phyloP scores from a whole-genome alignment of 2,329 filamentous ascomycete genomes.

The Knufia fluminis region DNA sequence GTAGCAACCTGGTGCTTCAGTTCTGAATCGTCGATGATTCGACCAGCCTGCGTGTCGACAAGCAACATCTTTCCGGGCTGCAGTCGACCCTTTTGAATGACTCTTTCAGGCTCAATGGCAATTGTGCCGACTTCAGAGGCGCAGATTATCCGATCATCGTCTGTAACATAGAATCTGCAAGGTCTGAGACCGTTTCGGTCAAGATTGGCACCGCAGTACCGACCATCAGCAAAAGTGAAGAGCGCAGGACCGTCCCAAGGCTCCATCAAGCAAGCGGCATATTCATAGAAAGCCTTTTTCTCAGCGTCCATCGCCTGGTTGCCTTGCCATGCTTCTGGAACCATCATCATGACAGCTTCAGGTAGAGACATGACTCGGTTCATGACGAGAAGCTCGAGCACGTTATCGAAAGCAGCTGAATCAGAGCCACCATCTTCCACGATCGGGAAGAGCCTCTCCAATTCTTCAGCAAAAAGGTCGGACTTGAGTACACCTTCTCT shows the following conservation, averaged over 20 bases:
- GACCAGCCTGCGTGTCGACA: conserved; percentile 81
- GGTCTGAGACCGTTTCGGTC: conserved; percentile 92
- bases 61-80: conserved; percentile 94
- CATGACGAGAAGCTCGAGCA: conserved; percentile 84
- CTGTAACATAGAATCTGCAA: conserved; percentile 93
- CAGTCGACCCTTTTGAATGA: conserved; percentile 86
- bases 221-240: conserved; percentile 93
- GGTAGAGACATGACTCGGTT: conserved; percentile 92
- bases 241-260: conserved; percentile 95
- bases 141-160: conserved; percentile 94
- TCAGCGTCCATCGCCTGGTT: conserved; percentile 85
- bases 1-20: conserved; percentile 81
- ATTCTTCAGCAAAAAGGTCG: conserved; percentile 81
- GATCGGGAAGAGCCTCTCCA: conserved; percentile 84
- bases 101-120: conserved; percentile 75
- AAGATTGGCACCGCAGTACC: conserved; percentile 93
- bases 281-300: conserved; percentile 96
- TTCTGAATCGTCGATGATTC: conserved; percentile 89
- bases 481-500: conserved; percentile 93
- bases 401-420: conserved; percentile 94
- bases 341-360: conserved; percentile 97
- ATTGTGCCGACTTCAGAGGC: conserved; percentile 95
- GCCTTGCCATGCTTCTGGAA: conserved; percentile 95
- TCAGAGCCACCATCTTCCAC: conserved; percentile 95
- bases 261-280: conserved; percentile 98